Evolutionary conservation across 257 asterid species (phyloP).

Genomic region (Petunia secreta): DNA sequence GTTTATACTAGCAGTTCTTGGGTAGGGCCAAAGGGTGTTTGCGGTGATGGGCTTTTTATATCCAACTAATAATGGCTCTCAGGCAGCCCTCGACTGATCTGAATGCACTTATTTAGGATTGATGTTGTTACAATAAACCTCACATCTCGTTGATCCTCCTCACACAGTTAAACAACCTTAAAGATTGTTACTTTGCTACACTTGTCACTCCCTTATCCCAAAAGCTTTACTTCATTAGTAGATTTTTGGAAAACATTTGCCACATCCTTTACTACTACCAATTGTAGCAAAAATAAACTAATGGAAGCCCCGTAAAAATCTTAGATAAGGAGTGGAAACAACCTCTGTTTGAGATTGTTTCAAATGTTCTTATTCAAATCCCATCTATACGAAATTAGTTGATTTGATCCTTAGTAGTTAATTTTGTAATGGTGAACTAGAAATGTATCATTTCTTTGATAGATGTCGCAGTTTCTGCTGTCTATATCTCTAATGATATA

Average conservation of each 20-base stretch:
- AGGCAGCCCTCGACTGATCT: neutral
- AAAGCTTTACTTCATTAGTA: constrained; percentile 2
- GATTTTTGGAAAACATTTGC: neutral
- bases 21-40: neutral
- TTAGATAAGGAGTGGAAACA: neutral
- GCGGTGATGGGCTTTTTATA: neutral
- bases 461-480: neutral
- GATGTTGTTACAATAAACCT: neutral
- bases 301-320: no score
- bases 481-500: neutral
- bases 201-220: neutral
- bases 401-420: neutral
- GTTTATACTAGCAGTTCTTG: neutral
- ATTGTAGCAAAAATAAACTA: no score
- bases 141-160: neutral
- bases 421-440: neutral
- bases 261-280: no score
- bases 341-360: neutral
- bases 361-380: neutral
- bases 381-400: neutral
- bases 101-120: neutral
- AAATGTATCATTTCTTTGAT: neutral
- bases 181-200: neutral
- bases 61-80: neutral
- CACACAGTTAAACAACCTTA: neutral